Base-by-base conservation (phyloP, 805 yeast species). In the Pichia eremophila region DNA sequence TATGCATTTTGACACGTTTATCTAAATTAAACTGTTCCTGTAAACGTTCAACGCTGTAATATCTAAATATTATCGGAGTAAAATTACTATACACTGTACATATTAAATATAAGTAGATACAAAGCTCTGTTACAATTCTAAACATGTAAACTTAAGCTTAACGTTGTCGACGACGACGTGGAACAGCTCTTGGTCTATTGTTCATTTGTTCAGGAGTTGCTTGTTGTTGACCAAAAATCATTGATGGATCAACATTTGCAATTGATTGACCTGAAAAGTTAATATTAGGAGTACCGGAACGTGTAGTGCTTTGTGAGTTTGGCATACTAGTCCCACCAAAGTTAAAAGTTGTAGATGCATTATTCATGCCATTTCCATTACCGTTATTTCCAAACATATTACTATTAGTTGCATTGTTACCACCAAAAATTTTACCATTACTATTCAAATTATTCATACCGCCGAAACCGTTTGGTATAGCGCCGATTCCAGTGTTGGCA, bases 211-310 rank as follows among this genome's bases (percentile, higher is more conserved):
- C 17, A 12, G 17, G 17, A 15, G 15, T 34, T 39, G 41, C 18
- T 39, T 14, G 41, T 8, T n/a, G 34, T 17, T 25, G 42, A 7
- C 42, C 42, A 29, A 62, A 62, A 17, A 61, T 49, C 4, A 62
- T 44, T 2, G 64, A 51, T 2, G 66, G 66, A 46, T 59, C 68
- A 40, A 14, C 12, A 34, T 12, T 34, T 7, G 59, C 50, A 11
- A 44, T 46, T 8, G 52, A 50, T 19, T 54, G 51, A 10, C 67
- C 67, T 2, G 65, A 53, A 47, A 64, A 64, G 44, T 64, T 60
- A 53, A 64, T 56, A 49, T 55, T 60, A 18, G 68, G 68, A 5
- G 66, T 59, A 3, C 63, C 55, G 4, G 64, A 54, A 36, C 52
- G 39, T 17, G 42, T 44, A 25, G 19, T 14, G 17, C 17, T 34